Base-by-base conservation (phyloP, 192 early-diverging fungal genomes). In the Dispira simplex region DNA sequence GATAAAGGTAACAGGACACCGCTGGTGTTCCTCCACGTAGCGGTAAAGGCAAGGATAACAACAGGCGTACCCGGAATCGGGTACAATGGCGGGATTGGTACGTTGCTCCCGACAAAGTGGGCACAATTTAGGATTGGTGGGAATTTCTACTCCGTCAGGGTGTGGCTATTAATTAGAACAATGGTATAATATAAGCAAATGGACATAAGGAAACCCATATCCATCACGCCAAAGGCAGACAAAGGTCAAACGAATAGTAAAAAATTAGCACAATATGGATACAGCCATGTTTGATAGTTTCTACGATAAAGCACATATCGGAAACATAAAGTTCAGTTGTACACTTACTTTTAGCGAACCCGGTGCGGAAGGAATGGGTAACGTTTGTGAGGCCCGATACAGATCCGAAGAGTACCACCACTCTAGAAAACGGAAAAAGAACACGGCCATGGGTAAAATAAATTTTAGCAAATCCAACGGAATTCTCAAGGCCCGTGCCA, bases 381-480 rank as follows among this genome's bases (percentile, higher is more conserved):
- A 62, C 66, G 66, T 69, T 72, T 69, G 73, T 6, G 73, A 71
- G 6, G 79, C 72, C 11, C 81, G 79, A 68, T 86, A 80, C 60
- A 87, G 91, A 64, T 91, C 90, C 13, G 86, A 87, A 28, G 84
- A 77, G 69, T 92, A 90, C 93, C 93, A 97, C 94, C 94, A 97
- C 72, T 95, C 94, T 63, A 93, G 69, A 69, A 97, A 97, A 63
- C 87, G 87, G 75, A 87, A 95, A 69, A 91, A 87, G 74, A 97
- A 93, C 20, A 97, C 89, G 0, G 88, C 86, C 77, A 92, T 81
- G 25, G 93, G 94, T 59, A 97, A 71, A 16, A 87, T 63, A 2
- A 83, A 81, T 64, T 88, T 86, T 45, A 92, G 79, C 65, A 87
- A 74, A 28, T 90, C 84, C 21, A 95, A 72, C 2, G 26, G 13